phyloP scores from a whole-genome alignment of 129 eudicot species.

The Saussurea involucrata region DNA sequence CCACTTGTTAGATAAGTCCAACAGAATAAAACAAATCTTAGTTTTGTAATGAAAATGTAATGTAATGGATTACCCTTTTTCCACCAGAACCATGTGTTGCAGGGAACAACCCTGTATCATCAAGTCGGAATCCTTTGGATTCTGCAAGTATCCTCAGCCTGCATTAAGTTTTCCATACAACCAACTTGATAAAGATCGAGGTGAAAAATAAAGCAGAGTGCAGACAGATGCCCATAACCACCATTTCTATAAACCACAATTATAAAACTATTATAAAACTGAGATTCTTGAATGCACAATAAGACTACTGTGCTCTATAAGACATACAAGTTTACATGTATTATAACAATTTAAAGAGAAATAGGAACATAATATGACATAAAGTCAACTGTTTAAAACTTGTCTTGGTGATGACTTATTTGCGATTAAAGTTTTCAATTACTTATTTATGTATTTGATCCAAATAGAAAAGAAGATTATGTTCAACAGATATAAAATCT shows the following conservation, averaged over 20 bases:
- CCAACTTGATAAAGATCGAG: not conserved
- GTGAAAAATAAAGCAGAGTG: not conserved
- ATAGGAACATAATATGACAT: not conserved
- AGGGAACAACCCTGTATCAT: slow-evolving; percentile 90
- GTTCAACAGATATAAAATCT: not conserved
- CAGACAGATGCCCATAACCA: not conserved
- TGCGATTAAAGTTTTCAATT: not conserved
- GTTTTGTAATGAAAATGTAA: not conserved
- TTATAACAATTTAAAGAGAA: not conserved
- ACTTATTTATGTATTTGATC: not conserved
- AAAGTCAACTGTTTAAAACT: not conserved
- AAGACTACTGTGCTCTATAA: not conserved
- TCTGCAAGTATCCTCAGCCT: slow-evolving; percentile 91
- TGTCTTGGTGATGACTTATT: not conserved
- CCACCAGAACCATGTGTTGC: slow-evolving; percentile 73
- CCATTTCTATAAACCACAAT: not conserved
- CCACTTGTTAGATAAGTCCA: not conserved
- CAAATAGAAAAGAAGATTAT: not conserved
- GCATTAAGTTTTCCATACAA: slow-evolving; percentile 15
- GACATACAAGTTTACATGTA: not conserved
- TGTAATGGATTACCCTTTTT: slow-evolving; percentile 50
- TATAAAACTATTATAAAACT: not conserved
- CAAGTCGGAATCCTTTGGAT: slow-evolving; percentile 83
- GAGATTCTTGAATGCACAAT: not conserved
- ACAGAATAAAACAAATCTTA: not conserved